These are phyloP conservation scores for Asterochloris sp. DNA, from an alignment of 139 green algal genomes.

Conservation along the genomic window DNA sequence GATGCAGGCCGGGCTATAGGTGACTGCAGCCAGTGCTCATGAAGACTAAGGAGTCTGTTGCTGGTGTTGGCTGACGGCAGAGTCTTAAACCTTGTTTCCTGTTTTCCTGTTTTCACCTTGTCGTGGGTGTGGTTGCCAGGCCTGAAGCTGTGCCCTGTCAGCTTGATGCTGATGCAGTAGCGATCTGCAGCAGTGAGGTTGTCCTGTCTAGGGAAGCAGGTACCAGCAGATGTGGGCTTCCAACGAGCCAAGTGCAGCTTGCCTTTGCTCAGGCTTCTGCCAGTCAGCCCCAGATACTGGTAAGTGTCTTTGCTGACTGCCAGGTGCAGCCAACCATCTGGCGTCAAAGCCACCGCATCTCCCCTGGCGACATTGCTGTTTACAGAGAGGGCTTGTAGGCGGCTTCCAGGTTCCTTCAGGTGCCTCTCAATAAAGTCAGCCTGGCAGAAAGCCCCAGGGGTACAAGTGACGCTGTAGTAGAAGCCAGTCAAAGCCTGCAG, in stretches of 20 bases:
- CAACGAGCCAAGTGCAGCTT: neutral
- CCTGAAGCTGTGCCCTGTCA: neutral
- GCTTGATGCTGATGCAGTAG: neutral
- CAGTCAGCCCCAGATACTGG: slow-evolving; percentile 10
- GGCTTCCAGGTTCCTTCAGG: too few relatives aligned
- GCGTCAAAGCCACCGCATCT: neutral
- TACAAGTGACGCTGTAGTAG: too few relatives aligned
- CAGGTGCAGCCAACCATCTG: slow-evolving; percentile 1
- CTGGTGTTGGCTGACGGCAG: neutral
- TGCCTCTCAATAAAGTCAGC: too few relatives aligned
- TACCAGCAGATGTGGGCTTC: neutral
- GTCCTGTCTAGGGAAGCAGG: neutral
- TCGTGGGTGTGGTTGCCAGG: neutral
- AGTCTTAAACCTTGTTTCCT: neutral
- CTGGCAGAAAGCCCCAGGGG: too few relatives aligned
- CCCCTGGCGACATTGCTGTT: neutral
- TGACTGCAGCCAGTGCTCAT: too few relatives aligned
- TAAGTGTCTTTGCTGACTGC: neutral
- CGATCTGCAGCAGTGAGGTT: slow-evolving; percentile 5
- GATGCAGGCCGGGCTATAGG: neutral
- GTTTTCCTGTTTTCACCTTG: slow-evolving; percentile 17
- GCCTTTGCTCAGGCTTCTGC: neutral
- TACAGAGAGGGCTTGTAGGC: too few relatives aligned
- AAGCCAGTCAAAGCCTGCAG: too few relatives aligned
- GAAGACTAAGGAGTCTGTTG: too few relatives aligned